Conservation (phyloP, 2,329 filamentous ascomycete species). For the Claviceps pusilla region DNA sequence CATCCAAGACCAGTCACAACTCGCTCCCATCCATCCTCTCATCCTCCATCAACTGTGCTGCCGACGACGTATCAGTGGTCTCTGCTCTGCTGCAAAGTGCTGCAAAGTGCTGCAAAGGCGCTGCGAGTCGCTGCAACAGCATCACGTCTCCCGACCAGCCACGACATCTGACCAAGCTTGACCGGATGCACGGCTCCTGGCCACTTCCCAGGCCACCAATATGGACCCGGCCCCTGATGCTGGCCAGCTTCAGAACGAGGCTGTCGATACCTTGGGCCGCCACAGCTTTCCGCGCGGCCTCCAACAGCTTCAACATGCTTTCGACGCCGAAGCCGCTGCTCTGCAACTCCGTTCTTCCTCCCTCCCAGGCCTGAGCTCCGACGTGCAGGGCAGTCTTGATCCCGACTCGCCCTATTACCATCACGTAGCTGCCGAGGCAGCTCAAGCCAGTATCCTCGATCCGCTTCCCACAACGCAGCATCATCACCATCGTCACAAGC, state of each 20-base stretch:
- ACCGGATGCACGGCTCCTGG: constrained; percentile 31
- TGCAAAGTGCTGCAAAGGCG: background rate
- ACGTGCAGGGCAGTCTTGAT: constrained; percentile 3
- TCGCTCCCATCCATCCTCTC: background rate
- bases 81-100: constrained; percentile 25
- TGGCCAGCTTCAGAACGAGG: constrained; percentile 11
- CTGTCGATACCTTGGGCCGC: constrained; percentile 10
- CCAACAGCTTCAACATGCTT: constrained; percentile 11
- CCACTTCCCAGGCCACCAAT: constrained; percentile 9
- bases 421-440: constrained; percentile 2
- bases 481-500: constrained; percentile 8
- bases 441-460: background rate
- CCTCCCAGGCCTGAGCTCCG: background rate
- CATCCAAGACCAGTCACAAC: background rate
- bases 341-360: background rate
- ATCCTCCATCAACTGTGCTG: constrained; percentile 10
- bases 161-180: constrained; percentile 26
- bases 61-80: constrained; percentile 30
- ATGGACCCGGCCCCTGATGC: constrained; percentile 18
- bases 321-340: constrained; percentile 5
- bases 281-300: constrained; percentile 14
- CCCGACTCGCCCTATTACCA: constrained; percentile 6
- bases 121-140: constrained; percentile 12
- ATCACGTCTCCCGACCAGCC: constrained; percentile 25
- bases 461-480: background rate